phyloP scores from a whole-genome alignment of 2,329 filamentous ascomycete species.

The Xylariales sp. region DNA sequence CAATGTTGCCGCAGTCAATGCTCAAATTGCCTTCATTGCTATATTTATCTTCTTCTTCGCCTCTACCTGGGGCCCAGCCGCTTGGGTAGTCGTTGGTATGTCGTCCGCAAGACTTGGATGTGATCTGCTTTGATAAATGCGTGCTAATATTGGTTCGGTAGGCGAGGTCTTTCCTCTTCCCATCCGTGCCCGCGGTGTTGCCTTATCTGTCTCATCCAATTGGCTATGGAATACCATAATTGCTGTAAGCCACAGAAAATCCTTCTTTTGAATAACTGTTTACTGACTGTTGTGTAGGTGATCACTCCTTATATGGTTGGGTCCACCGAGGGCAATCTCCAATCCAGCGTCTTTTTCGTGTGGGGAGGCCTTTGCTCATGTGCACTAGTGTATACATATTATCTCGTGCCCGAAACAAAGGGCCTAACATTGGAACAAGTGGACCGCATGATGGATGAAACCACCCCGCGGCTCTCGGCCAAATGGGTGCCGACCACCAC shows the following conservation, averaged over 20 bases:
- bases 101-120: no score
- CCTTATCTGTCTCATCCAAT: constrained; percentile 67
- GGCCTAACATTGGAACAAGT: constrained; percentile 58
- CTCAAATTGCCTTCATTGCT: constrained; percentile 71
- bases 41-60: constrained; percentile 81
- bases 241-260: no score
- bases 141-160: no score
- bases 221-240: constrained; percentile 67
- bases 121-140: no score
- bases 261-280: no score
- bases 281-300: no score
- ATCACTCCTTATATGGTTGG: constrained; percentile 70
- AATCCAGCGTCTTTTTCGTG: constrained; percentile 49
- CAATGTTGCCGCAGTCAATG: constrained; percentile 30
- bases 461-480: constrained; percentile 68
- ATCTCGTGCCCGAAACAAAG: constrained; percentile 69
- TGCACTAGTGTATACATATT: constrained; percentile 51
- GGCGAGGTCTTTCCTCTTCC: constrained; percentile 74
- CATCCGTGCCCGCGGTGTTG: constrained; percentile 69
- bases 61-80: constrained; percentile 66
- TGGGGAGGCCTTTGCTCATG: constrained; percentile 57
- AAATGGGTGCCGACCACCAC: constrained; percentile 72
- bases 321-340: constrained; percentile 35
- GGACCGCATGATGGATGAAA: constrained; percentile 87
- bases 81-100: constrained; percentile 67